phyloP scores from a whole-genome alignment of 371 early-diverging fungal genomes.

The Mucor circinelloides region DNA sequence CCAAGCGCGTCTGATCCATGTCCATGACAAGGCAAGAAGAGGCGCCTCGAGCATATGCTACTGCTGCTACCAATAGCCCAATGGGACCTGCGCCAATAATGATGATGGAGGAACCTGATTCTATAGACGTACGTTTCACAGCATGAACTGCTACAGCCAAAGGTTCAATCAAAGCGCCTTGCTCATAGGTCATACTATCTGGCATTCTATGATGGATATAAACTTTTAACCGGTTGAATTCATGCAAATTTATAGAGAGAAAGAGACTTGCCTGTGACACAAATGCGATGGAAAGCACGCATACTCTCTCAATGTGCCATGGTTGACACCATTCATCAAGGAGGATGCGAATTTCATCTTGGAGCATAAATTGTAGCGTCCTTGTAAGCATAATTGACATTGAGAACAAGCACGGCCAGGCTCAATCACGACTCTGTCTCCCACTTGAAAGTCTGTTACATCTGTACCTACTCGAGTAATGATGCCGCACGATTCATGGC shows the following conservation, averaged over 20 bases:
- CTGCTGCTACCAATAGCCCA: constrained; percentile 51
- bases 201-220: constrained; percentile 30
- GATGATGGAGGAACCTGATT: constrained; percentile 65
- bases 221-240: neutral
- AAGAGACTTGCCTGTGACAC: constrained; percentile 38
- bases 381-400: constrained; percentile 46
- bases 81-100: constrained; percentile 61
- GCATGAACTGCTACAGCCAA: constrained; percentile 47
- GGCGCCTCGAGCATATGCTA: constrained; percentile 48
- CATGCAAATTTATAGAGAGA: neutral
- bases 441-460: constrained; percentile 57
- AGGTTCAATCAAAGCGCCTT: constrained; percentile 46
- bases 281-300: constrained; percentile 42
- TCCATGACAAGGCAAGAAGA: constrained; percentile 37
- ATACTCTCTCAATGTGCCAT: constrained; percentile 48
- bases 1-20: constrained; percentile 17
- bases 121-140: constrained; percentile 56
- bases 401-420: constrained; percentile 70
- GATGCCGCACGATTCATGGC: constrained; percentile 76
- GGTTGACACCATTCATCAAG: constrained; percentile 46
- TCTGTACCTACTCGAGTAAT: constrained; percentile 57
- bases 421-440: constrained; percentile 63
- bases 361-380: constrained; percentile 47
- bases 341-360: constrained; percentile 41
- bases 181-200: constrained; percentile 61